These are phyloP conservation scores for Dovyalis caffra DNA, from an alignment of 345 rosid genomes.

Conservation along the genomic window DNA sequence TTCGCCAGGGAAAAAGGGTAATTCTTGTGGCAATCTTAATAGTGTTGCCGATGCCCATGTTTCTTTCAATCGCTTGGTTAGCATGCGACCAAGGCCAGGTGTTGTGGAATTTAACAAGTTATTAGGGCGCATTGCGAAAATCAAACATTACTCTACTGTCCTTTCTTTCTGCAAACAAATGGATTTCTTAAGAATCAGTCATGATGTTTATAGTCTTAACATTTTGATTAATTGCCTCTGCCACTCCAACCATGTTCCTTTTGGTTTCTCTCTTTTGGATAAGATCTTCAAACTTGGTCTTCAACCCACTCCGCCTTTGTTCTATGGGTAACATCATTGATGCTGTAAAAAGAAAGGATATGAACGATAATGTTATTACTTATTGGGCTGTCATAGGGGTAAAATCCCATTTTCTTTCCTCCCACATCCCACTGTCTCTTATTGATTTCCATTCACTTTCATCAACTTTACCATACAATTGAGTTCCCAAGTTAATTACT, in stretches of 20 bases:
- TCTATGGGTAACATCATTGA: background rate
- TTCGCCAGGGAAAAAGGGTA: background rate
- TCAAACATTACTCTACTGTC: background rate
- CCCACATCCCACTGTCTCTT: too few relatives aligned
- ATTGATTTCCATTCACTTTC: too few relatives aligned
- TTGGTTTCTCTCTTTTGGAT: background rate
- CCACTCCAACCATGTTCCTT: background rate
- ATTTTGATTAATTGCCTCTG: background rate
- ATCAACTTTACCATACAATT: too few relatives aligned
- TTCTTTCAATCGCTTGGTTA: constrained; percentile 2
- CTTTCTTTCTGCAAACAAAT: background rate
- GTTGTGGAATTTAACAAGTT: background rate
- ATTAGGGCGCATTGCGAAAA: background rate
- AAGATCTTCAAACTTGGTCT: background rate
- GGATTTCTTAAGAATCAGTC: background rate
- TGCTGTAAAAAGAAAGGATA: background rate
- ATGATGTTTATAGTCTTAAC: background rate
- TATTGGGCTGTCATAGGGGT: too few relatives aligned
- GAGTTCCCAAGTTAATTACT: too few relatives aligned
- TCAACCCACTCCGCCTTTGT: background rate
- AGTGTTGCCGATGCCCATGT: background rate
- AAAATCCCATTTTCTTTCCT: too few relatives aligned
- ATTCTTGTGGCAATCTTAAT: background rate
- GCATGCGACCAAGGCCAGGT: background rate
- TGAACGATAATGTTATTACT: background rate